A percentile compares a stretch with the other conserved stretches of the same genome.
These are phyloP conservation scores for Trichoderma reesei DNA, from an alignment of 495 filamentous ascomycete genomes.

Conservation along the genomic window DNA sequence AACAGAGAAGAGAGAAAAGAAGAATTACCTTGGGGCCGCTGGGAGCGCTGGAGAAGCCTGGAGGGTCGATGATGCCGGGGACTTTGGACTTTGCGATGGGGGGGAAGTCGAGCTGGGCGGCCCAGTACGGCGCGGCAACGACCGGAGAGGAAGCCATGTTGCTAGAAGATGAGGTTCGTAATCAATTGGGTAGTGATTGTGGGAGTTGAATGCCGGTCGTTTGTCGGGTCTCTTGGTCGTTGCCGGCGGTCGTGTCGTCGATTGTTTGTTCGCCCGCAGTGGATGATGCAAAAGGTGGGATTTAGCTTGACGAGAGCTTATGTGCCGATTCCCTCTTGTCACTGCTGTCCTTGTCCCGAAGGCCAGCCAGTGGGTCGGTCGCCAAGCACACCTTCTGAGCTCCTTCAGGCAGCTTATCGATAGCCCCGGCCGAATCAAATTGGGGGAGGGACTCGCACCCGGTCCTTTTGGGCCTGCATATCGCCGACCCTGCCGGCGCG, in stretches of 20 bases:
- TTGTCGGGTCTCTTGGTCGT: not conserved
- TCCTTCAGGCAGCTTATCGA: not conserved
- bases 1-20: too few species aligned
- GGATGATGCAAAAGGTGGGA: too few species aligned
- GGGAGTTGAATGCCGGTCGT: not conserved
- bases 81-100: constrained; percentile 48
- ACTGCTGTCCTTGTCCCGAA: too few species aligned
- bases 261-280: too few species aligned
- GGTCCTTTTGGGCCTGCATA: not conserved
- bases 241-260: too few species aligned
- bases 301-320: too few species aligned
- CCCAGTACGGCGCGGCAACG: constrained; percentile 59
- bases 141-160: not conserved
- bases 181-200: not conserved
- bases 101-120: constrained; percentile 60
- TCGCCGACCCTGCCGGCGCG: constrained; percentile 7
- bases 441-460: not conserved
- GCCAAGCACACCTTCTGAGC: not conserved
- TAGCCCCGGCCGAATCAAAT: not conserved
- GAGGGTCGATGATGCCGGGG: constrained; percentile 67
- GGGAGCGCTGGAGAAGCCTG: constrained; percentile 59
- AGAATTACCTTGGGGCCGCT: constrained; percentile 42
- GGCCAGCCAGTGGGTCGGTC: not conserved
- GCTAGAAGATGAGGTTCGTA: not conserved
- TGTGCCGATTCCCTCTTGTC: too few species aligned